Conservation (phyloP, 1,139 yeast genomes). For the Zygosaccharomyces pseudobailii region DNA sequence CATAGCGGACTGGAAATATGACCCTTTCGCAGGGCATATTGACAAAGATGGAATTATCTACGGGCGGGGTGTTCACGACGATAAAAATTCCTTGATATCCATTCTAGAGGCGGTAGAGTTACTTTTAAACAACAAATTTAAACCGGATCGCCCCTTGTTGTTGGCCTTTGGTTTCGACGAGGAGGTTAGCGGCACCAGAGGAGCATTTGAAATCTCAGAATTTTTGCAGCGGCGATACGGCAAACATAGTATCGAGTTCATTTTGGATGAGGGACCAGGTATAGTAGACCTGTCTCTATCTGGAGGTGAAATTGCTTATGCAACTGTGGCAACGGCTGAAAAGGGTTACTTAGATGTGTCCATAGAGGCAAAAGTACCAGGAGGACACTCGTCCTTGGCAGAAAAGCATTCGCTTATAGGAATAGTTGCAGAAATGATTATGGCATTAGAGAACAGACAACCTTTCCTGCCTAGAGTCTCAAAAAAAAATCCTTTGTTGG, state of each 20-base stretch:
- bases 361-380: slow-evolving; percentile 13
- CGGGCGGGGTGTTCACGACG: slow-evolving; percentile 58
- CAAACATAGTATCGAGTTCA: slow-evolving; percentile 43
- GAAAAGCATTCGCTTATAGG: slow-evolving; percentile 3
- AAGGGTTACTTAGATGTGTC: slow-evolving; percentile 20
- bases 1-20: slow-evolving; percentile 1
- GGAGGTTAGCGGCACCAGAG: slow-evolving; percentile 50
- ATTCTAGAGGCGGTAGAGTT: slow-evolving; percentile 49
- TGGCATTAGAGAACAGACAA: background rate
- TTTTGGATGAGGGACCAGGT: slow-evolving; percentile 54
- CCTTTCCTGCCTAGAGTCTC: slow-evolving; percentile 3
- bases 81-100: slow-evolving; percentile 48
- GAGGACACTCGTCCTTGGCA: slow-evolving; percentile 12
- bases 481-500: background rate
- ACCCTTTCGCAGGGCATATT: slow-evolving; percentile 3
- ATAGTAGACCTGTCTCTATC: slow-evolving; percentile 8
- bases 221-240: slow-evolving; percentile 45
- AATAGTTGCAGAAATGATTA: slow-evolving; percentile 2
- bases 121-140: slow-evolving; percentile 38
- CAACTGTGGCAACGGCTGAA: slow-evolving; percentile 24
- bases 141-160: slow-evolving; percentile 47
- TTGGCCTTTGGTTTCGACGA: slow-evolving; percentile 61
- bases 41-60: slow-evolving; percentile 31
- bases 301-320: slow-evolving; percentile 19
- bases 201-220: slow-evolving; percentile 42